These are phyloP conservation scores for Pyrenophora teres DNA, from an alignment of 2,329 filamentous ascomycete genomes.

Conservation along the genomic window DNA sequence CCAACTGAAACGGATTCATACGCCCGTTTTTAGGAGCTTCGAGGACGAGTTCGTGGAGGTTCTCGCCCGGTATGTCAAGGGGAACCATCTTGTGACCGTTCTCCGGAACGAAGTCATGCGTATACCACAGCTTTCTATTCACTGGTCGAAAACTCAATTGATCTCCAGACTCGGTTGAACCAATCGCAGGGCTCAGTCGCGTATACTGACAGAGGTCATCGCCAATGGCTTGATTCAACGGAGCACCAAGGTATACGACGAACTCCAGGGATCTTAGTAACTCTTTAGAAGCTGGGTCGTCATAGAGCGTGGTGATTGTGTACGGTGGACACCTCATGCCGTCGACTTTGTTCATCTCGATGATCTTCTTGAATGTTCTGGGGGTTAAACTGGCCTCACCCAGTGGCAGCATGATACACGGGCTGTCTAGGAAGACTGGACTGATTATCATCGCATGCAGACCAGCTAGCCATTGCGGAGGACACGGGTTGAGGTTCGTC, in stretches of 20 bases:
- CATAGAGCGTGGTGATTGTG: background rate
- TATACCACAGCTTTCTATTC: constrained; percentile 23
- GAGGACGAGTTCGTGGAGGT: constrained; percentile 35
- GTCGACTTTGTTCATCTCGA: background rate
- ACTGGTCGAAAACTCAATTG: constrained; percentile 12
- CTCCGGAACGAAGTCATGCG: constrained; percentile 22
- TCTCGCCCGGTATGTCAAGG: constrained; percentile 21
- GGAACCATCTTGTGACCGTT: constrained; percentile 17
- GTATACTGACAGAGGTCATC: constrained; percentile 20
- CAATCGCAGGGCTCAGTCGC: constrained; percentile 19
- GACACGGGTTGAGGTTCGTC: constrained; percentile 15
- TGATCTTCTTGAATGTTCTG: constrained; percentile 12
- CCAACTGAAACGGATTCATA: background rate
- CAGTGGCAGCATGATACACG: constrained; percentile 13
- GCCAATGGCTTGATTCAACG: constrained; percentile 19
- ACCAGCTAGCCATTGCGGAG: constrained; percentile 26
- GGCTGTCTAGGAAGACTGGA: constrained; percentile 12
- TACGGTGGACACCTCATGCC: background rate
- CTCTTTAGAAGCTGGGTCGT: constrained; percentile 11
- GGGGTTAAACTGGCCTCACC: constrained; percentile 7
- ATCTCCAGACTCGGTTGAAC: constrained; percentile 23
- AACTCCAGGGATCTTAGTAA: constrained; percentile 21
- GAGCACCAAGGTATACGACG: constrained; percentile 18
- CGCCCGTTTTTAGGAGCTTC: background rate
- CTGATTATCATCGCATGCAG: constrained; percentile 11